phyloP scores from a whole-genome alignment of 2,329 filamentous ascomycete species.

The Scedosporium dehoogii region DNA sequence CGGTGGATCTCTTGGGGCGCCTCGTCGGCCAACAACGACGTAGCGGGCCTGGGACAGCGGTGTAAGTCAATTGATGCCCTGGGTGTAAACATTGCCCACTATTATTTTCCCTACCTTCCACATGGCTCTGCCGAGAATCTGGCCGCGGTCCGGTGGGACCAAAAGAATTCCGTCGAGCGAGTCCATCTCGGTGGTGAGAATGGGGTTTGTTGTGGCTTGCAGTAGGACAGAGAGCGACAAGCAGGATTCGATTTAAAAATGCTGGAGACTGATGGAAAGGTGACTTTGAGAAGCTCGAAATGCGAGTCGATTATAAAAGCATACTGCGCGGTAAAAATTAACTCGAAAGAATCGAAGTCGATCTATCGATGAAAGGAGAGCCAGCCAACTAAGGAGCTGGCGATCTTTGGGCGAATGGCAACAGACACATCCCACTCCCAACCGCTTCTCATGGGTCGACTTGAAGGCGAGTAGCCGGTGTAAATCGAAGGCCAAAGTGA shows the following conservation, averaged over 20 bases:
- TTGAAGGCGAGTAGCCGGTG: not conserved
- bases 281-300: not conserved
- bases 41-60: slow-evolving; percentile 40
- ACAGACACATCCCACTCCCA: not conserved
- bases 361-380: not conserved
- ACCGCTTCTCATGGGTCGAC: not conserved
- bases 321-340: not conserved
- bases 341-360: not conserved
- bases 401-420: not conserved
- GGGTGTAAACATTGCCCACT: not conserved
- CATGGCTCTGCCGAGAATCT: slow-evolving; percentile 37
- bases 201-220: not conserved
- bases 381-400: not conserved
- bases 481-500: not conserved
- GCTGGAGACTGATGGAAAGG: not conserved
- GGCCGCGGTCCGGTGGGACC: slow-evolving; percentile 39
- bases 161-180: slow-evolving; percentile 35
- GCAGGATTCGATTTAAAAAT: not conserved
- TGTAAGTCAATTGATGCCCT: not conserved
- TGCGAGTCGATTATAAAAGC: not conserved
- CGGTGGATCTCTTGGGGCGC: slow-evolving; percentile 22
- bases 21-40: slow-evolving; percentile 40
- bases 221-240: not conserved
- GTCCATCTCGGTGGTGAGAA: slow-evolving; percentile 14
- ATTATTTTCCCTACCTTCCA: slow-evolving; percentile 36